These are phyloP conservation scores for Colletotrichum musicola DNA, from an alignment of 2,329 filamentous ascomycete genomes.

Conservation along the genomic window DNA sequence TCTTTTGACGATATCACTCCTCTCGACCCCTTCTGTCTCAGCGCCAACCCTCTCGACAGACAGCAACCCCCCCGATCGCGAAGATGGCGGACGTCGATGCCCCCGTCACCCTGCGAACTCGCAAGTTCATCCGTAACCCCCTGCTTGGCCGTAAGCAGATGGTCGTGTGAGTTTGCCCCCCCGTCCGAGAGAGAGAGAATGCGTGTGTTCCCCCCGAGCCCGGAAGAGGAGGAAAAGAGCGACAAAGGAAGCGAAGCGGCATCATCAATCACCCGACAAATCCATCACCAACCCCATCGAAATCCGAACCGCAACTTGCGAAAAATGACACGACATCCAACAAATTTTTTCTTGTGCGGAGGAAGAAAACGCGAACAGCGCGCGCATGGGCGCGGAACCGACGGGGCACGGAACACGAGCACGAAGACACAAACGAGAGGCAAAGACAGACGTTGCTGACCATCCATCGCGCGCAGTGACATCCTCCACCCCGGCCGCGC, in stretches of 20 bases:
- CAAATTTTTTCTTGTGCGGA: too few species aligned
- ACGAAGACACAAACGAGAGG: not conserved
- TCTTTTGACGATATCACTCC: conserved; percentile 38
- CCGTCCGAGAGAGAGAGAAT: conserved; percentile 3
- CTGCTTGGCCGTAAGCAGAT: conserved; percentile 99
- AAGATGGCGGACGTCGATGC: conserved; percentile 90
- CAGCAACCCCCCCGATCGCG: conserved; percentile 57
- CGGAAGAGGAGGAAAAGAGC: not conserved
- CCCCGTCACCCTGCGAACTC: conserved; percentile 90
- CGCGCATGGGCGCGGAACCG: not conserved
- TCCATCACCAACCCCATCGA: not conserved
- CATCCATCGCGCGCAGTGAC: conserved; percentile 73
- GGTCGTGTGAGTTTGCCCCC: conserved; percentile 86
- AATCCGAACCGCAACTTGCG: not conserved
- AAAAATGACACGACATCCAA: not conserved
- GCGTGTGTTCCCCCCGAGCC: not conserved
- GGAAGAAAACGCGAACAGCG: too few species aligned
- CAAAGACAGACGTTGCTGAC: conserved; percentile 19
- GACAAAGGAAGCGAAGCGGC: not conserved
- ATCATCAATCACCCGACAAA: not conserved
- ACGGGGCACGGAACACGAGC: not conserved
- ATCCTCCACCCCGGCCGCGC: conserved; percentile 98
- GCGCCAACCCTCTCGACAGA: conserved; percentile 41
- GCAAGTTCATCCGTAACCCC: conserved; percentile 99
- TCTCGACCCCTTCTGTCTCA: conserved; percentile 37